A percentile compares a stretch with the other conserved stretches of the same genome.
Conservation (phyloP, 495 filamentous ascomycete species). For the Achaetomiella virescens region DNA sequence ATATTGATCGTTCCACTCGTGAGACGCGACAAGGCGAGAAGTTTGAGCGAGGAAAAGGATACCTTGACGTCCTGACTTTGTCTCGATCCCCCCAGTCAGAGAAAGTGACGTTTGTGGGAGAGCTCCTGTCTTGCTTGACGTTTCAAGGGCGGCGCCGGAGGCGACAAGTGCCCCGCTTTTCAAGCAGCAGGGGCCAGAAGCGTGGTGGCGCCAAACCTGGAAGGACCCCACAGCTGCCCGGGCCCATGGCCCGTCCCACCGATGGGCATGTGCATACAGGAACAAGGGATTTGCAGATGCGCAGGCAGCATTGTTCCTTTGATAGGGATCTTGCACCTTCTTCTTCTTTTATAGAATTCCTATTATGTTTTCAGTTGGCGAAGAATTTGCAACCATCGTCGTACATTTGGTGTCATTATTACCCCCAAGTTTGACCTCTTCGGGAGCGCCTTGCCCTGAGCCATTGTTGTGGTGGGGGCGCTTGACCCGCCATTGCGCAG, state of each 20-base stretch:
- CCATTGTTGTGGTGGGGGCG: slow-evolving; percentile 12
- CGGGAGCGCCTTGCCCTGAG: background rate
- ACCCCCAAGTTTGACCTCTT: background rate
- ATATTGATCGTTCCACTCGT: background rate
- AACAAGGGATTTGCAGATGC: too few relatives aligned
- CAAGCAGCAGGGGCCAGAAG: background rate
- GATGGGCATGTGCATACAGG: too few relatives aligned
- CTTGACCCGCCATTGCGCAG: slow-evolving; percentile 9
- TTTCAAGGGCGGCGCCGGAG: slow-evolving; percentile 7
- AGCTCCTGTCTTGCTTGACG: background rate
- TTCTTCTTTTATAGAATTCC: too few relatives aligned
- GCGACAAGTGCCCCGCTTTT: background rate
- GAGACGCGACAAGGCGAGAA: background rate
- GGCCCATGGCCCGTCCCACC: slow-evolving; percentile 5
- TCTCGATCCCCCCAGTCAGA: too few relatives aligned
- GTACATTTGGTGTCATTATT: too few relatives aligned
- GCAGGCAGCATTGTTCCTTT: too few relatives aligned
- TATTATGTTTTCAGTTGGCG: too few relatives aligned
- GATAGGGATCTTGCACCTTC: too few relatives aligned
- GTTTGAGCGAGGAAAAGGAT: too few relatives aligned
- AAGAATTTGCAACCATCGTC: too few relatives aligned
- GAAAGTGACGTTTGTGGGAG: background rate
- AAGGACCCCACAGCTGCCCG: background rate
- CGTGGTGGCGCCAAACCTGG: too few relatives aligned
- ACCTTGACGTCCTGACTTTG: too few relatives aligned